phyloP scores from a whole-genome alignment of 2,329 filamentous ascomycete species.

The Hypoxylon sp. region DNA sequence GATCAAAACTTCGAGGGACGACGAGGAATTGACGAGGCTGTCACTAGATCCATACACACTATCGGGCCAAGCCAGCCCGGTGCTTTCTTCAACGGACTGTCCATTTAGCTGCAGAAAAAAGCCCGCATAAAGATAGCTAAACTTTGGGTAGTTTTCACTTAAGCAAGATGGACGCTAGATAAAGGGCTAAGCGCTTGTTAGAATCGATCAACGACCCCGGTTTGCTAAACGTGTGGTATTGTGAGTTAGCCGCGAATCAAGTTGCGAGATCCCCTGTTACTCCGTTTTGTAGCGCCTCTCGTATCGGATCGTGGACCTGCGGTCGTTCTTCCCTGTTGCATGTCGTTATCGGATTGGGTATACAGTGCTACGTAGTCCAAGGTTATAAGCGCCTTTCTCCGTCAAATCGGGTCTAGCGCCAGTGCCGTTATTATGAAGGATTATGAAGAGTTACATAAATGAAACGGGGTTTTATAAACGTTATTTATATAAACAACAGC shows the following conservation, averaged over 20 bases:
- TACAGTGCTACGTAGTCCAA: not conserved
- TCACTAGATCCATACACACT: slow-evolving; percentile 10
- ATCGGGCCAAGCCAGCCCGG: slow-evolving; percentile 26
- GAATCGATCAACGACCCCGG: slow-evolving; percentile 22
- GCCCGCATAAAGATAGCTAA: slow-evolving; percentile 29
- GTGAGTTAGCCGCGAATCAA: slow-evolving; percentile 20
- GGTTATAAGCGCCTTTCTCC: not conserved
- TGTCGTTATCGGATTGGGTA: not conserved
- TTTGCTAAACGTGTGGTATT: not conserved
- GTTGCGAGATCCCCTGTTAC: not conserved
- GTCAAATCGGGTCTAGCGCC: not conserved
- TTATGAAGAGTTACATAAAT: too few relatives aligned
- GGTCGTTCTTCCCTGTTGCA: slow-evolving; percentile 4
- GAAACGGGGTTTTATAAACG: too few relatives aligned
- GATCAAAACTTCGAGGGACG: slow-evolving; percentile 4
- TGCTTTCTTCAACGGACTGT: slow-evolving; percentile 31
- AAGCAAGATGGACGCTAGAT: not conserved
- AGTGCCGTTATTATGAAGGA: not conserved
- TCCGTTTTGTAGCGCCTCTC: slow-evolving; percentile 1
- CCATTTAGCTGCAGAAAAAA: slow-evolving; percentile 36
- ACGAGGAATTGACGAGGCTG: slow-evolving; percentile 1
- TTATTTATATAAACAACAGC: too few relatives aligned
- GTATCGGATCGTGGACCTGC: not conserved
- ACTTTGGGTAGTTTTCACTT: slow-evolving; percentile 14
- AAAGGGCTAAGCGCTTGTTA: slow-evolving; percentile 11